A percentile compares a stretch with the other conserved stretches of the same genome.
phyloP scores from a whole-genome alignment of 2,329 filamentous ascomycete genomes.

The Dactylonectria macrodidyma region DNA sequence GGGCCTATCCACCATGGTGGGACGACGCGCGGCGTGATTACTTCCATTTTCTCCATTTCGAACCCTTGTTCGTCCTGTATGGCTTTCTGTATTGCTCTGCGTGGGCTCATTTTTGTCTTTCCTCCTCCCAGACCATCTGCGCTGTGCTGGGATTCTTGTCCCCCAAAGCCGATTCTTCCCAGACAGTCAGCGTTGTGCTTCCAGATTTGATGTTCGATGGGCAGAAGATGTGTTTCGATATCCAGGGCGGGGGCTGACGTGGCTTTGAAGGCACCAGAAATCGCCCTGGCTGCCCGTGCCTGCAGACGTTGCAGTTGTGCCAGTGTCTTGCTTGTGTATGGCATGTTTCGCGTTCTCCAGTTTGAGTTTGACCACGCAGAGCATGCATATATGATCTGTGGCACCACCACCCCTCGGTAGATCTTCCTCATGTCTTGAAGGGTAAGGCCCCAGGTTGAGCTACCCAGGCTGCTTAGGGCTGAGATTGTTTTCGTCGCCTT shows the following conservation, averaged over 20 bases:
- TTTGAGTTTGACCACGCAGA: not conserved
- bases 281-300: slow-evolving; percentile 11
- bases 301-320: slow-evolving; percentile 15
- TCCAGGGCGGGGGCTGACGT: slow-evolving; percentile 14
- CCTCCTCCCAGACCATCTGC: slow-evolving; percentile 1
- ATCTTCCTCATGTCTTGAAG: not conserved
- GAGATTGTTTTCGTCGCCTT: not conserved
- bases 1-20: too few species aligned
- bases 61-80: too few species aligned
- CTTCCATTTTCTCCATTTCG: too few species aligned
- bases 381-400: not conserved
- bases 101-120: too few species aligned
- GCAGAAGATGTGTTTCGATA: slow-evolving; percentile 21
- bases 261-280: slow-evolving; percentile 15
- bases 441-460: not conserved
- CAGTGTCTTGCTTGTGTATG: slow-evolving; percentile 9
- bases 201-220: slow-evolving; percentile 15
- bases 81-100: too few species aligned
- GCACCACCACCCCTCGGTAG: not conserved
- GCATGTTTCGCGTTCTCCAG: slow-evolving; percentile 1
- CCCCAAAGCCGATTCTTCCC: not conserved
- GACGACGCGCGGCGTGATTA: too few species aligned
- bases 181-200: slow-evolving; percentile 1
- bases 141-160: not conserved
- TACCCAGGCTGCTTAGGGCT: not conserved